These are phyloP conservation scores for Neurospora tetraspora DNA, from an alignment of 495 filamentous ascomycete genomes.

Conservation along the genomic window DNA sequence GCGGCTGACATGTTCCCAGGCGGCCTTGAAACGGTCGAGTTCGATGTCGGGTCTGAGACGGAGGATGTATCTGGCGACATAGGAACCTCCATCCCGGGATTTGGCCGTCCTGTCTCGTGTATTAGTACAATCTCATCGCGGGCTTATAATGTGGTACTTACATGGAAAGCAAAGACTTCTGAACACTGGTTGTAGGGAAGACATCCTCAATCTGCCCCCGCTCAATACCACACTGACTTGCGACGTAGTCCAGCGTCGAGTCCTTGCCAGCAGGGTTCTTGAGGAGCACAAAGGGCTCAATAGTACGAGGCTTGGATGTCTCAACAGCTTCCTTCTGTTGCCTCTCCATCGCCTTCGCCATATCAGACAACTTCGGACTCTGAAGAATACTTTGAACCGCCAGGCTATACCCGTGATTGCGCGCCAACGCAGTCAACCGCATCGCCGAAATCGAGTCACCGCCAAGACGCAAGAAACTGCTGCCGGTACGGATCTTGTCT, in stretches of 20 bases:
- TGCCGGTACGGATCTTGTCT: constrained; percentile 22
- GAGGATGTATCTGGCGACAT: constrained; percentile 32
- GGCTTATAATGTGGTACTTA: neutral
- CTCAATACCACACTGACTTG: constrained; percentile 32
- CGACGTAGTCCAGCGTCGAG: constrained; percentile 34
- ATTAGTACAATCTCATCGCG: neutral
- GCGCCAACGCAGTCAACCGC: constrained; percentile 32
- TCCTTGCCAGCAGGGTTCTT: constrained; percentile 10
- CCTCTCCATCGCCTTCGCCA: constrained; percentile 6
- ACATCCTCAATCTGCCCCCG: constrained; percentile 40
- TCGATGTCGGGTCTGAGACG: constrained; percentile 32
- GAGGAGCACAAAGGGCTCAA: constrained; percentile 40
- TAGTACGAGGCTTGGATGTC: neutral
- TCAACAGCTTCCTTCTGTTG: neutral
- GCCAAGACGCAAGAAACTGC: constrained; percentile 40
- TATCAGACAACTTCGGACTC: constrained; percentile 18
- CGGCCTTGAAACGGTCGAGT: constrained; percentile 29
- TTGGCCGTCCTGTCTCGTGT: constrained; percentile 43
- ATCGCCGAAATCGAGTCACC: constrained; percentile 44
- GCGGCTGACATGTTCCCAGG: constrained; percentile 37
- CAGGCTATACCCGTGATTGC: constrained; percentile 17
- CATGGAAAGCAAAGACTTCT: neutral
- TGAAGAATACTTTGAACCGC: constrained; percentile 32
- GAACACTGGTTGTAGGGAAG: constrained; percentile 30
- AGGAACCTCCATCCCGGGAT: constrained; percentile 30